Base-by-base conservation (phyloP, 2,329 filamentous ascomycete species). In the Paraphaeosphaeria sporulosa region DNA sequence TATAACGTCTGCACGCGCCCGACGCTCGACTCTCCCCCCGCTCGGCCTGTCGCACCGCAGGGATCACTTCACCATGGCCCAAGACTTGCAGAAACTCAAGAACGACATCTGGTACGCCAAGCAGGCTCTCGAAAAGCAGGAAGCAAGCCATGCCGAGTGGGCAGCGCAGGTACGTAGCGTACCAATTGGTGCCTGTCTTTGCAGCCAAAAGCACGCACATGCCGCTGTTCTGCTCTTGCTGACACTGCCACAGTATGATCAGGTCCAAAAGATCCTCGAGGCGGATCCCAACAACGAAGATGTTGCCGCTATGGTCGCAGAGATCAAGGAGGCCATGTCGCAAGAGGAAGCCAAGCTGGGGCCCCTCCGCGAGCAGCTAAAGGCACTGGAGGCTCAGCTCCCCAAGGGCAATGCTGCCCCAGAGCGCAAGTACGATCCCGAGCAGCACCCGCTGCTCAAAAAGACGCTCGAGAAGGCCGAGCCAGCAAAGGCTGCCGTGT, bases 291-390 rank as follows among this genome's bases (percentile, higher is more conserved):
- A 91, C 78, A 92, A 95, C 72, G 89, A 93, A 64, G 89, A 90
- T 60, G 94, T 93, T 78, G 83, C 83, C 71, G 93, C 94, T 74
- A 87, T 97, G 76, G 89, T 90, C 80, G 83, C 86, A 76, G 93
- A 96, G 84, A 87, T 97, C 81, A 86, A 92, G 83, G 86, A 90
- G 81, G 88, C 92, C 79, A 90, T 98, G 79, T 85, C 86, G 76
- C 86, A 93, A 69, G 87, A 93, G 79, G 87, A 94, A 82, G 88
- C 90, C 74, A 87, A 89, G 71, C 90, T 97, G 78, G 89, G 90
- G 81, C 55, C 61, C 13, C 64, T 74, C 34, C 68, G 57, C 51
- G 91, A 95, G 79, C 85, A 95, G 77, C 89, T 91, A 80, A 87
- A 87, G 77, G 69, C 80, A 47, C 76, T 81, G 75, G 76, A 85